Base-by-base conservation (phyloP, 2,329 filamentous ascomycete genomes). In the Hirsutella rhossiliensis region DNA sequence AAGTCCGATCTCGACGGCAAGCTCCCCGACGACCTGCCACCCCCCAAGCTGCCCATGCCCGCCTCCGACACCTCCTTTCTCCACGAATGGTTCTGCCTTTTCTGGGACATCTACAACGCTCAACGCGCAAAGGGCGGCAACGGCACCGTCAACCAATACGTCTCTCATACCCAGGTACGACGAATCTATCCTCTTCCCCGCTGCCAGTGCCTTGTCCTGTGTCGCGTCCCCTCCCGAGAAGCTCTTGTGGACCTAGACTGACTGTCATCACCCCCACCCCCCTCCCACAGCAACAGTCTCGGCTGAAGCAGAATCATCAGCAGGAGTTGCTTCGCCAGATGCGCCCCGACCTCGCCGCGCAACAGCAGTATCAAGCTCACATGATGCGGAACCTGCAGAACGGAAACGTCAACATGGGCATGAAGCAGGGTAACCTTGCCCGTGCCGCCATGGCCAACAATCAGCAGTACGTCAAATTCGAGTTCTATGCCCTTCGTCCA, bases 41-140 rank as follows among this genome's bases (percentile, higher is more conserved):
- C 77, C 7, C 82, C 87, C 12, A 80, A 79, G 49, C 69, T 87
- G 6, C 79, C 81, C 12, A 74, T 71, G 59, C 75, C 76, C 41
- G 71, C 72, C 48, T 75, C 75, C 44, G 84, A 83, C 55, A 84
- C 77, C 49, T 87, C 86, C 23, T 97, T 98, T 57, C 72, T 98
- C n/a, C 84, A 87, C 54, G 92, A 97, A 57, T 98, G 92, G 92
- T 98, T 94, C 70, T 87, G 82, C 58, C 76, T 96, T 43, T 98
- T 98, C 63, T 97, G 88, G 88, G 92, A 98, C 57, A 87, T 97
- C 54, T 94, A 85, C 64, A 80, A 80, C 58, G 87, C 87, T 45
- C 85, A 90, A 59, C 84, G 87, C 57, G 77, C 74, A 56, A 82
- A 80, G 61, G 77, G 76, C 44, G 74, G 74, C 45, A 80, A 72